Percentiles rank a stretch among this genome's conserved stretches.
Evolutionary conservation across 2,329 filamentous ascomycete genomes (phyloP).

Genomic region (Fonsecaea erecta): DNA sequence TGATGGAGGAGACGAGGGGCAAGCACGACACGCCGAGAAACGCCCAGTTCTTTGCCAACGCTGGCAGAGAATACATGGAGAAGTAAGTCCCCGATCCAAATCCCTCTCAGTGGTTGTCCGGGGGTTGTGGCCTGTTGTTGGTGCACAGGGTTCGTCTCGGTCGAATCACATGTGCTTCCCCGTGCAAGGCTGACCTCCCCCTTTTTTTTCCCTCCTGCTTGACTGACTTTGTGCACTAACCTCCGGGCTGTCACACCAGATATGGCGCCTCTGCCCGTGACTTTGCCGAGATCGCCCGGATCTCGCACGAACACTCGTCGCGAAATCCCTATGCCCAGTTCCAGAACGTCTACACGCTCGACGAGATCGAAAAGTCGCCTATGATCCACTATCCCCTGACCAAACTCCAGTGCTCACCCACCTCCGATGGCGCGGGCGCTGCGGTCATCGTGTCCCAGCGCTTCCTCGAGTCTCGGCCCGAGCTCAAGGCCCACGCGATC

Average conservation of each 20-base stretch:
- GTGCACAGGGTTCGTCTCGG: neutral
- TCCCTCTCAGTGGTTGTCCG: neutral
- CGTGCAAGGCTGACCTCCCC: neutral
- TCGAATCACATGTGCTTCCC: neutral
- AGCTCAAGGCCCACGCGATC: slow-evolving; percentile 79
- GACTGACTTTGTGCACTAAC: slow-evolving; percentile 17
- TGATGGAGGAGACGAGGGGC: slow-evolving; percentile 84
- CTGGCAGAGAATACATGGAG: slow-evolving; percentile 91
- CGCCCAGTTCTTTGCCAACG: slow-evolving; percentile 94
- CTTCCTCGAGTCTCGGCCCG: slow-evolving; percentile 85
- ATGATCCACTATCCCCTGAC: slow-evolving; percentile 87
- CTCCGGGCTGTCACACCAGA: slow-evolving; percentile 48
- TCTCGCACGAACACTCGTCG: slow-evolving; percentile 90
- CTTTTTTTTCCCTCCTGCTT: neutral
- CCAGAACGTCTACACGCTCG: slow-evolving; percentile 84
- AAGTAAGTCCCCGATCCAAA: slow-evolving; percentile 63
- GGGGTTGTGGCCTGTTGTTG: neutral
- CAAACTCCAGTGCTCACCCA: slow-evolving; percentile 96
- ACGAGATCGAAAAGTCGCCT: slow-evolving; percentile 75
- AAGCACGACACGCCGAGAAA: slow-evolving; percentile 80
- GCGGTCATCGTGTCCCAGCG: slow-evolving; percentile 85
- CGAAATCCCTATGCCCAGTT: slow-evolving; percentile 98
- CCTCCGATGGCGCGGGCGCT: slow-evolving; percentile 87
- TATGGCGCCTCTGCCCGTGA: slow-evolving; percentile 82
- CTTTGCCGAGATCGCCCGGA: slow-evolving; percentile 90